Base-by-base conservation (phyloP, 768 basidiomycete species). In the Serendipita vermifera region DNA sequence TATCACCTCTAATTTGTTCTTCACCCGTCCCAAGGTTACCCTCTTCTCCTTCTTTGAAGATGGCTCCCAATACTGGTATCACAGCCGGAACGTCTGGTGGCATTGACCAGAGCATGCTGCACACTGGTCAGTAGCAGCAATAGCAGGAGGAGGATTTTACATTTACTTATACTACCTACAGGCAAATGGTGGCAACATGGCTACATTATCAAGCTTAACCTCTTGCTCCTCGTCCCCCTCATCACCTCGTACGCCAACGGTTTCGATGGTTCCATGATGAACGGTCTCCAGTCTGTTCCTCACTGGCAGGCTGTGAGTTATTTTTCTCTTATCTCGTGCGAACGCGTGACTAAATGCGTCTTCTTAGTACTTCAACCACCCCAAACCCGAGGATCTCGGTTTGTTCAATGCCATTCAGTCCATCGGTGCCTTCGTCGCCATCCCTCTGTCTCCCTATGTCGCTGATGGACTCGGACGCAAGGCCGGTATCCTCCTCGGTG, bases 391-490 rank as follows among this genome's bases (percentile, higher is more conserved):
- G 32, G 79, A 69, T 62, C 73, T 85, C 29, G 82, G 84, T 65
- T 67, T 86, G 15, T 73, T 86, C 51, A 85, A 83, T 62, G 85
- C 83, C 56, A 85, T 85, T 55, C 61, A 74, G 68, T 74, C 68
- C 59, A 71, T 73, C 38, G 73, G 73, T 17, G 62, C 68, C 22
- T 58, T 73, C 33, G 62, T 63, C 20, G 72, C 70, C 5, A 69
- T 70, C 43, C 72, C 71, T 6, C 68, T 72, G 56, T 61, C 69
- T 11, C 70, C 72, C 4, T 73, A 75, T 57, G 64, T 85, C 29
- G 78, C 85, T 17, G 86, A 89, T 64, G 77, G 77, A 39, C 65
- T 87, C 54, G 86, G 86, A 46, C 83, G 86, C 64, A 76, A 81
- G 29, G 66, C 67, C 2, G 74, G 83, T 15, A 76, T 87, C 33